A percentile compares a stretch with the other conserved stretches of the same genome.
Conservation (phyloP, 164 flowering plant species). For the Vitis cinerea region DNA sequence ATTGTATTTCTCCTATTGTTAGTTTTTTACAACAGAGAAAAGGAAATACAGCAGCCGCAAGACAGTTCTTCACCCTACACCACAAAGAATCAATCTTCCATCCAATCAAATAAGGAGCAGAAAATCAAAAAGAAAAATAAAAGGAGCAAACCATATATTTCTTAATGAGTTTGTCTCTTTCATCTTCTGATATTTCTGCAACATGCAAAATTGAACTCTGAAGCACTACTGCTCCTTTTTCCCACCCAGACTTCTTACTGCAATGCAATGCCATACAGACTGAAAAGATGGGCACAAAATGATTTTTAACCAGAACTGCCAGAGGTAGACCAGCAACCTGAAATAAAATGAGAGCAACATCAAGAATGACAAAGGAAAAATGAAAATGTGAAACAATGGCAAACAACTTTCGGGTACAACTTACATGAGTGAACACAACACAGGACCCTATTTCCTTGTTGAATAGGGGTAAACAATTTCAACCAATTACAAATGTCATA, state of each 20-base stretch:
- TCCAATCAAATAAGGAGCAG: not conserved
- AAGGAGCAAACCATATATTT: constrained; percentile 69
- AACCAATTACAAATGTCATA: not conserved
- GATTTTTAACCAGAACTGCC: constrained; percentile 49
- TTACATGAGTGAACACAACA: not conserved
- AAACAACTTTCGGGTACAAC: not conserved
- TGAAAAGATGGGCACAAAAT: constrained; percentile 87
- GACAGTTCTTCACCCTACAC: no score
- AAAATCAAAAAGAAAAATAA: not conserved
- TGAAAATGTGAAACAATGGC: not conserved
- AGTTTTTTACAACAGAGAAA: no score
- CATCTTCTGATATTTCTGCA: constrained; percentile 76
- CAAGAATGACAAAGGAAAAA: not conserved
- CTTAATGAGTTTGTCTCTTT: constrained; percentile 82
- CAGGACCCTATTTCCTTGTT: not conserved
- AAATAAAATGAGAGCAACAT: constrained; percentile 14
- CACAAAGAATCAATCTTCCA: no score
- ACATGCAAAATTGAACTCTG: constrained; percentile 65
- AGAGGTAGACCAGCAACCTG: constrained; percentile 69
- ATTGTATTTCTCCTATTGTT: no score
- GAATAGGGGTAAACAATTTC: not conserved
- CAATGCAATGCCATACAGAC: constrained; percentile 81
- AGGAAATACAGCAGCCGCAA: no score
- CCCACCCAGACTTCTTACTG: constrained; percentile 55
- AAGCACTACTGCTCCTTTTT: constrained; percentile 60